Percentiles rank a stretch among this genome's conserved stretches.
These are phyloP conservation scores for Mikania micrantha DNA, from an alignment of 129 eudicot species.

Conservation along the genomic window DNA sequence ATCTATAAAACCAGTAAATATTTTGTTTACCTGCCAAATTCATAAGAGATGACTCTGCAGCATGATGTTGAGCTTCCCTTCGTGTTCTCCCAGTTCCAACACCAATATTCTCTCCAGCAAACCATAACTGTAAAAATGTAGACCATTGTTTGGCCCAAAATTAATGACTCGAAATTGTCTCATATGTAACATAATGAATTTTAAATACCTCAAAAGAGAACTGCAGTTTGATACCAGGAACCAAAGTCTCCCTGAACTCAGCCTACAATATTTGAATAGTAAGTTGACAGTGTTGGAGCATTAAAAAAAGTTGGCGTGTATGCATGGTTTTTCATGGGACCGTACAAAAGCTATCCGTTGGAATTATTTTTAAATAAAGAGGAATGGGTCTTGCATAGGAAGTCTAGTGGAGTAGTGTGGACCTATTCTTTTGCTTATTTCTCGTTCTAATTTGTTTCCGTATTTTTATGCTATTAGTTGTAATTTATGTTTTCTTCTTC, in stretches of 20 bases:
- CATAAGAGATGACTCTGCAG: constrained; percentile 88
- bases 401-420: no score
- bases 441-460: no score
- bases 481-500: no score
- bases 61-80: constrained; percentile 81
- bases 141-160: constrained; percentile 27
- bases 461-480: no score
- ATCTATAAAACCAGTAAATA: not conserved
- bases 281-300: not conserved
- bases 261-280: constrained; percentile 38
- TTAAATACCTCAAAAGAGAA: constrained; percentile 62
- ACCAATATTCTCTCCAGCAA: constrained; percentile 88
- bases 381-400: no score
- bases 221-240: constrained; percentile 46
- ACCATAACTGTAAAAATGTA: constrained; percentile 50
- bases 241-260: constrained; percentile 59
- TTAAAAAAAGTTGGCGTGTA: no score
- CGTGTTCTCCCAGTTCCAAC: constrained; percentile 77
- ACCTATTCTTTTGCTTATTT: no score
- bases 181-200: not conserved
- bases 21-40: constrained; percentile 58
- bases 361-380: no score
- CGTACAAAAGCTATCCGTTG: no score
- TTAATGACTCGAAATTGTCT: not conserved
- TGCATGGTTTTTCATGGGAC: no score